Conservation (phyloP, 2,329 filamentous ascomycete genomes). For the Pseudodiploospora longispora region DNA sequence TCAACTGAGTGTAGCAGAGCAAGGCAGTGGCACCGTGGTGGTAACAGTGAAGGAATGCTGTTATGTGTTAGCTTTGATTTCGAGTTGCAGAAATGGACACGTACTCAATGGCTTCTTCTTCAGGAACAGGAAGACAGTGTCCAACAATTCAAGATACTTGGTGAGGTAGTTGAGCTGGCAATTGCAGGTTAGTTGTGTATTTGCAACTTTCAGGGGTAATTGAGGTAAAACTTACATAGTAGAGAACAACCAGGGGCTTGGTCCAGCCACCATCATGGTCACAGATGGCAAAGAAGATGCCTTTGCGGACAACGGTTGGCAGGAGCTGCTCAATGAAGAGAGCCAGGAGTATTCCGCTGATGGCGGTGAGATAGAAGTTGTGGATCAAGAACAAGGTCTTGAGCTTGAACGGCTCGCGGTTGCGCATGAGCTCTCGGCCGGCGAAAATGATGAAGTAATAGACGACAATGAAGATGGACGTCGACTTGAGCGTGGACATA, state of each 20-base stretch:
- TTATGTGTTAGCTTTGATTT: conserved; percentile 19
- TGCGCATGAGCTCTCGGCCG: conserved; percentile 86
- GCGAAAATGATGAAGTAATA: conserved; percentile 96
- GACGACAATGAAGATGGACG: conserved; percentile 67
- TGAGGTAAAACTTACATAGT: conserved; percentile 64
- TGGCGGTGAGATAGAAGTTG: conserved; percentile 86
- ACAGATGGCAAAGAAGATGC: conserved; percentile 87
- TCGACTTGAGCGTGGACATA: conserved; percentile 83
- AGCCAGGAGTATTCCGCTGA: conserved; percentile 71
- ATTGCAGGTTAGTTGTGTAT: conserved; percentile 24
- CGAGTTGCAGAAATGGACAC: conserved; percentile 7
- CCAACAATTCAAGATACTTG: conserved; percentile 92
- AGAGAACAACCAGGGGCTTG: conserved; percentile 82
- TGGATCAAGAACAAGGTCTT: conserved; percentile 88
- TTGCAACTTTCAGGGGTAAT: neutral
- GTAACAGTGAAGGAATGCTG: conserved; percentile 95
- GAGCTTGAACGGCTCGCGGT: conserved; percentile 75
- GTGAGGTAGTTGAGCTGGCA: conserved; percentile 89
- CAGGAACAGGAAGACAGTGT: conserved; percentile 93
- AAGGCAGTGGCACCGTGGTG: conserved; percentile 95
- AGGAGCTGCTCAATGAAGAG: conserved; percentile 90
- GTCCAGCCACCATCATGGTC: conserved; percentile 79
- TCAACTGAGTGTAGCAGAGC: conserved; percentile 94
- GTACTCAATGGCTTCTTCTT: conserved; percentile 94
- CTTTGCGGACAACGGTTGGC: conserved; percentile 69